Percentiles rank a stretch among this genome's conserved stretches.
Evolutionary conservation across 108 stramenopile species (phyloP).

Genomic region (Hondaea fermentalgiana): DNA sequence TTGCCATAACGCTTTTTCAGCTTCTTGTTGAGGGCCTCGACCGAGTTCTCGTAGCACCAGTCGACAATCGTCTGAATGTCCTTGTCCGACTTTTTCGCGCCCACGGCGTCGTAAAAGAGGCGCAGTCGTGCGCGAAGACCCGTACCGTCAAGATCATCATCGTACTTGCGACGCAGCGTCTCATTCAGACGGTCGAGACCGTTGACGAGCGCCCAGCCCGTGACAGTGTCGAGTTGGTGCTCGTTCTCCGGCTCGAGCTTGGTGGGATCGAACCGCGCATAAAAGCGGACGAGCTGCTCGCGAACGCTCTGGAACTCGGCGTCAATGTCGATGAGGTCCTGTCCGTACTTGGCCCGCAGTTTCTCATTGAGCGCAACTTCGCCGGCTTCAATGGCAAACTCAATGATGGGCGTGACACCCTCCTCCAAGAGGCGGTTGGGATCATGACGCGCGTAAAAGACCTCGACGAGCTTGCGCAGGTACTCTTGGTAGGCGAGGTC

Average conservation of each 20-base stretch:
- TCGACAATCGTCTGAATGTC: neutral
- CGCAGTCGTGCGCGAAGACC: neutral
- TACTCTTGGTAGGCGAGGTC: slow-evolving; percentile 4
- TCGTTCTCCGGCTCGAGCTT: slow-evolving; percentile 2
- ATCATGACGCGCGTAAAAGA: slow-evolving; percentile 14
- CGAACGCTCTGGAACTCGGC: neutral
- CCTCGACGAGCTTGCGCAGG: slow-evolving; percentile 15
- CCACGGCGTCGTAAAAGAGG: neutral
- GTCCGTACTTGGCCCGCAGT: neutral
- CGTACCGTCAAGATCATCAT: neutral
- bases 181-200: neutral
- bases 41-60: neutral
- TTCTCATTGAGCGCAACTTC: neutral
- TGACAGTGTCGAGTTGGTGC: neutral
- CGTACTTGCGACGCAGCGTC: neutral
- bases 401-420: neutral
- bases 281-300: neutral
- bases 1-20: neutral
- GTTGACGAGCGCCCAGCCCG: neutral
- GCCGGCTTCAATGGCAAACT: neutral
- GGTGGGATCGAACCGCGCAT: neutral
- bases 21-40: neutral
- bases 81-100: neutral
- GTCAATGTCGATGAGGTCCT: neutral
- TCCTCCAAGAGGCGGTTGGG: slow-evolving; percentile 15